Base-by-base conservation (phyloP, 306 rosid genomes). In the Astragalus glycyphyllos region DNA sequence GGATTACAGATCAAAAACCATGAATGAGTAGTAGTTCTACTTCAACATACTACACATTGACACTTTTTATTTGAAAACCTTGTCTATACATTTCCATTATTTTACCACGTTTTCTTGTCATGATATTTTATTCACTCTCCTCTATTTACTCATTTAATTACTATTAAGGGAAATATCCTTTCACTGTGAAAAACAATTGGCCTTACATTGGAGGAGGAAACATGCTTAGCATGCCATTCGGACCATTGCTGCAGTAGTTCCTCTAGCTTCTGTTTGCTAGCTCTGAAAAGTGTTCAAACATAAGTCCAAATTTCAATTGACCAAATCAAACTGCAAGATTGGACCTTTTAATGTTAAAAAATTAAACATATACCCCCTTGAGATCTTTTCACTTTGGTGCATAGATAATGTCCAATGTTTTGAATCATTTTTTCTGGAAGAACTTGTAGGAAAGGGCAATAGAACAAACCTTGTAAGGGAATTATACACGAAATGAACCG, bases 191-290 rank as follows among this genome's bases (percentile, higher is more conserved):
- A 42, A 45, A 55, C 10, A 64, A 15, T 40, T 35, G 61, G 65
- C 31, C 89, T 82, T 85, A 90, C 99, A 57, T 84, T 85, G 31
- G 91, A 81, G 11, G 74, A 71, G 66, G 76, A 72, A 60, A 44
- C 75, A 38, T 85, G 84, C 67, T 84, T 86, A 80, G 96, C 73
- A 47, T 95, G 96, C 99, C 99, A 95, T 68, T 89, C 86, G 70
- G 99, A 95, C 99, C 99, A 95, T 70, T 89, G 91, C 76, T 74
- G 87, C 40, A 95, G 83, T 32, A 89, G 77, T 78, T 88, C 96
- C 74, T 95, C 90, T 65, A 95, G 99, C 84, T 89, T 95, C 50
- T 75, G 82, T 74, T 80, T 91, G 76, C 99, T 91, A 80, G 91
- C 85, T 80, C 99, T 95, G 84, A 14, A 70, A 75, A 73, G 66